Evolutionary conservation across 2,329 filamentous ascomycete genomes (phyloP), one percentile per base, ranked within the genome.

Genomic region (Colletotrichum eleusines): DNA sequence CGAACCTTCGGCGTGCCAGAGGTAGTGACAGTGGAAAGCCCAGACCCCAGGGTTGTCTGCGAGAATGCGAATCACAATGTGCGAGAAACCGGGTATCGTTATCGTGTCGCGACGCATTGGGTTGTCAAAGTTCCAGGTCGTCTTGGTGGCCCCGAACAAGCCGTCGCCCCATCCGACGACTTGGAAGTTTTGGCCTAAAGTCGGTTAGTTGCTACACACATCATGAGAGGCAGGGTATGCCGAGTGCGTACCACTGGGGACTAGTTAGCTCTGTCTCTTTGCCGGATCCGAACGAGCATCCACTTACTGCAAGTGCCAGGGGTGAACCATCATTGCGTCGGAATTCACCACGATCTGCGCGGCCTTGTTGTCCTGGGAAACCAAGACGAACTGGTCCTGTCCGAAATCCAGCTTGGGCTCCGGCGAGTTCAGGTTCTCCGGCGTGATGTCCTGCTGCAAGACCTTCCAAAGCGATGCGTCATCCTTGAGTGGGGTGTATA

Each of bases 21-120:
- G 80, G 66, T 88, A 84, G 72, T 90, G 88, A 73, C 88, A 90
- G 75, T 90, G 88, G 40, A 90, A 84, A 0, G 85, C 82, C 88
- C 88, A 90, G 0, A 87, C 74, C 1, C 88, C 88, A 0, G 87
- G 84, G 74, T 89, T 90, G 72, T 90, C 87, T 0, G 87, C 82
- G 1, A 87, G 80, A 12, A 90, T 83, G 63, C 88, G 80, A 8
- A 90, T 76, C 11, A 88, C 74, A 1, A 84, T 79, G 85, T 86
- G 89, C 1, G 85, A 86, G 61, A 85, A 89, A 0, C 83, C 84
- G 73, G 88, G 85, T 0, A 87, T 81, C 0, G 85, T 86, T 5
- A 87, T 80, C 2, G 86, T 87, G 40, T 83, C 81, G 20, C 81
- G 76, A 7, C 80, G 76, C 5, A 83, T 68, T 0, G 81, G 81